Conservation (phyloP, 805 yeast genomes). For the Clavispora santaluciae region DNA sequence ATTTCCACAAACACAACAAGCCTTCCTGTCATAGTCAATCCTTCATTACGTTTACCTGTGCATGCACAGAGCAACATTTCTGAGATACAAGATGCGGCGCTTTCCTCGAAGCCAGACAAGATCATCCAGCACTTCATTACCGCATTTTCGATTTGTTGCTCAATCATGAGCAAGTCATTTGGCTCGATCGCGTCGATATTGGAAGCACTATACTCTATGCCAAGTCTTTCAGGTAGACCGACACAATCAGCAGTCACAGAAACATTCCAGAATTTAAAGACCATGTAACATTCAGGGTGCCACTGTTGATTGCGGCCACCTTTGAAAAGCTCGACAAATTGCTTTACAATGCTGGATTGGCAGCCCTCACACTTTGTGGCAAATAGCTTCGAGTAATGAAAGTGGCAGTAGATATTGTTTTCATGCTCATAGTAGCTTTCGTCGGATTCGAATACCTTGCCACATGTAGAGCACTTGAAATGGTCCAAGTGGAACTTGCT, state of each 20-base stretch:
- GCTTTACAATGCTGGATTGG: slow-evolving; percentile 83
- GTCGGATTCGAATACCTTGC: slow-evolving; percentile 79
- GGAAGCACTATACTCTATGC: slow-evolving; percentile 1
- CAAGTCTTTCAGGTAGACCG: slow-evolving; percentile 32
- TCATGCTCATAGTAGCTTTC: slow-evolving; percentile 91
- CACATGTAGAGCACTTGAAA: slow-evolving; percentile 85
- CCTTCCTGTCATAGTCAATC: slow-evolving; percentile 64
- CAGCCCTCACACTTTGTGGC: slow-evolving; percentile 95
- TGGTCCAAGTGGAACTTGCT: slow-evolving; percentile 92
- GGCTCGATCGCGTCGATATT: slow-evolving; percentile 26
- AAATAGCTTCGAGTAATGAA: slow-evolving; percentile 78
- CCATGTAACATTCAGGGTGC: slow-evolving; percentile 99
- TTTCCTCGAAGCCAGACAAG: slow-evolving; percentile 84
- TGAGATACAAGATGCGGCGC: slow-evolving; percentile 81
- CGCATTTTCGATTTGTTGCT: slow-evolving; percentile 55
- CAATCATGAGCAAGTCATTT: slow-evolving; percentile 49
- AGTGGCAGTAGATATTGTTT: slow-evolving; percentile 80
- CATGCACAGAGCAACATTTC: slow-evolving; percentile 87
- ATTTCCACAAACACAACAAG: slow-evolving; percentile 71
- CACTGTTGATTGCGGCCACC: slow-evolving; percentile 93
- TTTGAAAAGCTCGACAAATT: slow-evolving; percentile 85
- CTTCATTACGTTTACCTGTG: slow-evolving; percentile 60
- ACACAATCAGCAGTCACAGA: slow-evolving; percentile 60
- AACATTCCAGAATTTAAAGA: slow-evolving; percentile 94
- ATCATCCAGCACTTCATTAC: slow-evolving; percentile 78